Conservation (phyloP, 768 basidiomycete genomes). For the Naganishia friedmannii region DNA sequence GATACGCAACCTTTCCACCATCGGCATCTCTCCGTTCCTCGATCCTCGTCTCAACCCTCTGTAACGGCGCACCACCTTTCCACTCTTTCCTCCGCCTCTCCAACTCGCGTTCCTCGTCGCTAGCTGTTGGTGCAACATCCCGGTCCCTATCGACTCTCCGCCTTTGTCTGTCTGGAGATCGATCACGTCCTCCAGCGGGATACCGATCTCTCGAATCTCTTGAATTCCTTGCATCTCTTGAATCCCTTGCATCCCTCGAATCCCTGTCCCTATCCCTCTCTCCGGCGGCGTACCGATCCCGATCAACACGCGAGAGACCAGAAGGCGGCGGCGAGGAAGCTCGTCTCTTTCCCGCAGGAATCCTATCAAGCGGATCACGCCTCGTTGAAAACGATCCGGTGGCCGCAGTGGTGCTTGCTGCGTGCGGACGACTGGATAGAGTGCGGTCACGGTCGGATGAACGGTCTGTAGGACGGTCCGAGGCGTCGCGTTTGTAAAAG, state of each 20-base stretch:
- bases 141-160: not conserved
- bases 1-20: constrained; percentile 27
- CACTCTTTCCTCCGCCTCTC: constrained; percentile 22
- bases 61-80: constrained; percentile 25
- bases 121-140: not conserved
- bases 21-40: constrained; percentile 28
- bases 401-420: not conserved
- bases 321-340: not conserved
- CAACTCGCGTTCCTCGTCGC: constrained; percentile 13
- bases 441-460: not conserved
- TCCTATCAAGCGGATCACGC: constrained; percentile 44
- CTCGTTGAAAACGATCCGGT: constrained; percentile 37
- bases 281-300: constrained; percentile 21
- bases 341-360: constrained; percentile 33
- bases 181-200: not conserved
- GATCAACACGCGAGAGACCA: constrained; percentile 22
- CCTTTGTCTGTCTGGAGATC: not conserved
- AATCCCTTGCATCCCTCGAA: not conserved
- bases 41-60: constrained; percentile 24
- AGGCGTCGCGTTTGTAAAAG: constrained; percentile 50
- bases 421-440: too few species aligned
- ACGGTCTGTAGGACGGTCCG: constrained; percentile 34
- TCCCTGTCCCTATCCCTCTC: too few species aligned
- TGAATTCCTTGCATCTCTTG: constrained; percentile 9
- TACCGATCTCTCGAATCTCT: too few species aligned